Evolutionary conservation across 768 basidiomycete genomes (phyloP).

Genomic region (Agrocybe pediades): DNA sequence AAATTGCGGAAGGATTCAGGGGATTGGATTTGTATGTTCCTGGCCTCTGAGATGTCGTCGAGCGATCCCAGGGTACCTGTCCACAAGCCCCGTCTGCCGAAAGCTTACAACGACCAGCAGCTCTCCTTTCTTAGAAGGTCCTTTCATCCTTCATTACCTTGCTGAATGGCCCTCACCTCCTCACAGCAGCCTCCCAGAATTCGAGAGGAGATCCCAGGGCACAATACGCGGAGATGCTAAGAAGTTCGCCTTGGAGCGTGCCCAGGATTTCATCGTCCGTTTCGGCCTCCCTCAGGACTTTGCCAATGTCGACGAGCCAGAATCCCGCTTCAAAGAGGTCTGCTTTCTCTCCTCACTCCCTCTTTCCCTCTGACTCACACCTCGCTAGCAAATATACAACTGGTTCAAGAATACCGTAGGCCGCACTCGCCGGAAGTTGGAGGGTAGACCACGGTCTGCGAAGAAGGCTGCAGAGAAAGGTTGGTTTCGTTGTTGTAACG

Average conservation of each 20-base stretch:
- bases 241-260: slow-evolving; percentile 65
- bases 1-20: slow-evolving; percentile 15
- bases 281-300: slow-evolving; percentile 62
- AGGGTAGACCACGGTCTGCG: slow-evolving; percentile 53
- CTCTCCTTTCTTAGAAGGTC: slow-evolving; percentile 58
- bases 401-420: slow-evolving; percentile 77
- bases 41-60: slow-evolving; percentile 36
- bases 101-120: slow-evolving; percentile 66
- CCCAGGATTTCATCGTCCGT: slow-evolving; percentile 57
- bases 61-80: slow-evolving; percentile 67
- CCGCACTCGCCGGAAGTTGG: slow-evolving; percentile 56
- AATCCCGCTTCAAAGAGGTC: slow-evolving; percentile 65
- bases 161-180: slow-evolving; percentile 8
- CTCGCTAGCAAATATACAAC: slow-evolving; percentile 65
- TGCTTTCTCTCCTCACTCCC: not conserved
- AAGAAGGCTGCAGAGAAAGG: slow-evolving; percentile 57
- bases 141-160: slow-evolving; percentile 3
- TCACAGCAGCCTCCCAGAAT: slow-evolving; percentile 50
- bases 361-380: slow-evolving; percentile 10
- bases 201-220: slow-evolving; percentile 59
- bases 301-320: slow-evolving; percentile 55
- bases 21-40: slow-evolving; percentile 23
- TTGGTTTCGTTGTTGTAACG: slow-evolving; percentile 15
- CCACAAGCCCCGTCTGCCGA: slow-evolving; percentile 66
- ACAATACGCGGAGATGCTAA: slow-evolving; percentile 69